phyloP scores from a whole-genome alignment of 2,329 filamentous ascomycete genomes.

The Colletotrichum musae region DNA sequence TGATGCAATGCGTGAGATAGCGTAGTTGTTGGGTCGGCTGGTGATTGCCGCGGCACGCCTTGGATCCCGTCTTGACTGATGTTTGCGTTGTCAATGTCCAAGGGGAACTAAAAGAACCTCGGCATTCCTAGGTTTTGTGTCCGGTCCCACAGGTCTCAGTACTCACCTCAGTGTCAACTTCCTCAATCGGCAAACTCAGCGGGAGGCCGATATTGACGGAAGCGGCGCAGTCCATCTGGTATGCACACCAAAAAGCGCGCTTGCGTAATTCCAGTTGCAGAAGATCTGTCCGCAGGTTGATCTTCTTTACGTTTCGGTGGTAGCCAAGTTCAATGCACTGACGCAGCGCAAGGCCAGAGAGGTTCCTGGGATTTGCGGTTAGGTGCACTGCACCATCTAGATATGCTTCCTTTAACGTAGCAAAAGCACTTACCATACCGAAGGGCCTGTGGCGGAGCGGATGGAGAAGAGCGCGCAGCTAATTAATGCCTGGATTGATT shows the following conservation, averaged over 20 bases:
- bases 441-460: conserved; percentile 46
- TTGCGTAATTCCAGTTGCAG: conserved; percentile 32
- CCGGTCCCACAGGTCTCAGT: background rate
- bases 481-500: conserved; percentile 48
- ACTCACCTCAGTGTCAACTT: conserved; percentile 33
- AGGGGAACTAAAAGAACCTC: conserved; percentile 14
- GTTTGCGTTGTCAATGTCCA: conserved; percentile 24
- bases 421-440: conserved; percentile 39
- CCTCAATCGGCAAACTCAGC: conserved; percentile 15
- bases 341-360: conserved; percentile 49
- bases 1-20: conserved; percentile 26
- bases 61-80: conserved; percentile 11
- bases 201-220: conserved; percentile 29
- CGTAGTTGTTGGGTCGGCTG: background rate
- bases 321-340: conserved; percentile 52
- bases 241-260: conserved; percentile 37
- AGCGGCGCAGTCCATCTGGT: conserved; percentile 26
- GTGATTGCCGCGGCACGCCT: background rate
- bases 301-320: conserved; percentile 43
- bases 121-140: background rate
- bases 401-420: too few relatives aligned
- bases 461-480: conserved; percentile 49
- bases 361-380: conserved; percentile 37
- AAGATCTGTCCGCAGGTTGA: background rate
- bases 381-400: too few relatives aligned